A percentile compares a stretch with the other conserved stretches of the same genome.
phyloP scores from a whole-genome alignment of 2,329 filamentous ascomycete genomes.

The Botrytis pseudocinerea region DNA sequence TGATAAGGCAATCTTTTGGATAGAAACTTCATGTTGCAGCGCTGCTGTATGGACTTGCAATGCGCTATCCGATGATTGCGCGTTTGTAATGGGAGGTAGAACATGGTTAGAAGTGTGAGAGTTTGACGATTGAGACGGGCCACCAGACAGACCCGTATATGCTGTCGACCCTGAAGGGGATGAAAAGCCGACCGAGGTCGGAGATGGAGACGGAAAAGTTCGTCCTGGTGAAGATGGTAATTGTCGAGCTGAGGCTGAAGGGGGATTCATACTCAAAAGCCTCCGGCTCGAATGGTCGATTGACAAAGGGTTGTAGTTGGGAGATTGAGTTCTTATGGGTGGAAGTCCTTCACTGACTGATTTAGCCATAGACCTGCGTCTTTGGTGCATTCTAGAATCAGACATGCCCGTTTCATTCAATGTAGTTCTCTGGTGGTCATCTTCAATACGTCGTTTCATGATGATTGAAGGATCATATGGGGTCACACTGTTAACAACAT shows the following conservation, averaged over 20 bases:
- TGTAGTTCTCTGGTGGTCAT: slow-evolving; percentile 26
- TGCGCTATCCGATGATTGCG: slow-evolving; percentile 34
- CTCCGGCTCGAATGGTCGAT: slow-evolving; percentile 27
- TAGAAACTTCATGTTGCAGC: slow-evolving; percentile 54
- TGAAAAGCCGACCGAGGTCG: slow-evolving; percentile 37
- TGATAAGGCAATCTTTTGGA: slow-evolving; percentile 54
- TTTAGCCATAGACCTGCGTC: slow-evolving; percentile 30
- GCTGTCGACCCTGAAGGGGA: slow-evolving; percentile 35
- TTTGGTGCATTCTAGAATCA: slow-evolving; percentile 31
- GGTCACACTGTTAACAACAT: slow-evolving; percentile 21
- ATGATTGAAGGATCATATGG: slow-evolving; percentile 31
- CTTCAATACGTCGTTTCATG: slow-evolving; percentile 37
- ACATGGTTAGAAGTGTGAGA: slow-evolving; percentile 28
- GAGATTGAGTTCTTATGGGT: slow-evolving; percentile 32
- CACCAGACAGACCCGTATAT: slow-evolving; percentile 29
- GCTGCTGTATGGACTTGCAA: slow-evolving; percentile 38
- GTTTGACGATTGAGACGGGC: slow-evolving; percentile 29
- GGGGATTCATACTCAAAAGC: slow-evolving; percentile 38
- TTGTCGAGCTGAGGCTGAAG: slow-evolving; percentile 37
- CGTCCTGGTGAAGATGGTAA: slow-evolving; percentile 39
- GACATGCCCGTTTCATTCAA: slow-evolving; percentile 26
- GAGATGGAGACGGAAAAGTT: slow-evolving; percentile 37
- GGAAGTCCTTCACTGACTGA: slow-evolving; percentile 30
- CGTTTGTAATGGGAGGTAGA: slow-evolving; percentile 34
- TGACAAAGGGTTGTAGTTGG: slow-evolving; percentile 23